Conservation (phyloP, 495 filamentous ascomycete genomes). For the Daldinia concentrica region DNA sequence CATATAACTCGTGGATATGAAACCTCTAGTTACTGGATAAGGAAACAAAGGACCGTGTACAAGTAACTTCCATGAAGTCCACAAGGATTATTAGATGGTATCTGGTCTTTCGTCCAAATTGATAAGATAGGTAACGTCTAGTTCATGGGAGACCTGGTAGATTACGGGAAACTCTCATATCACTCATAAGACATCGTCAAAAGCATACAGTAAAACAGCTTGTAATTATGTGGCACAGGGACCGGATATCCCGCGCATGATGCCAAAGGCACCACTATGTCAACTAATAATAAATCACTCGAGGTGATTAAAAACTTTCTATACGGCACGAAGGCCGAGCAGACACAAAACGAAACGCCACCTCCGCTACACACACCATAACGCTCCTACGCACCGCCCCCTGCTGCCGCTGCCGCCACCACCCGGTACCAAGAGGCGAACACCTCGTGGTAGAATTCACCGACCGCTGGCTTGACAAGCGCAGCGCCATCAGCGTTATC, state of each 20-base stretch:
- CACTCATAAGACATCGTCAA: background rate
- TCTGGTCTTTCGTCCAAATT: background rate
- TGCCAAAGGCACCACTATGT: background rate
- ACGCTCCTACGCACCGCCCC: too few species aligned
- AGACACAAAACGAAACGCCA: background rate
- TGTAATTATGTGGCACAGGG: background rate
- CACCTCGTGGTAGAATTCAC: background rate
- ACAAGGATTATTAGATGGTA: background rate
- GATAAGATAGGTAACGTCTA: background rate
- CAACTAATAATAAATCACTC: background rate
- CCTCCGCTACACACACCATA: too few species aligned
- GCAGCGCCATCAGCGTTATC: background rate
- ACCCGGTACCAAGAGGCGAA: background rate
- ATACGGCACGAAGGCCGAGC: background rate
- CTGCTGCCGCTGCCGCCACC: too few species aligned
- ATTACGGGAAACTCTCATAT: background rate
- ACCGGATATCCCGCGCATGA: background rate
- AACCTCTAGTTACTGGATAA: background rate
- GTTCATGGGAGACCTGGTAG: background rate
- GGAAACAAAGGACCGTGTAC: background rate
- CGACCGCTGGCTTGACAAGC: background rate
- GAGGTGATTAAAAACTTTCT: background rate
- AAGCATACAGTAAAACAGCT: background rate
- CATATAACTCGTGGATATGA: background rate
- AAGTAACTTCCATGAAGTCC: background rate